Evolutionary conservation across 805 yeast species (phyloP), one percentile per base, ranked within the genome.

Genomic region (Saccharomycopsis malanga): DNA sequence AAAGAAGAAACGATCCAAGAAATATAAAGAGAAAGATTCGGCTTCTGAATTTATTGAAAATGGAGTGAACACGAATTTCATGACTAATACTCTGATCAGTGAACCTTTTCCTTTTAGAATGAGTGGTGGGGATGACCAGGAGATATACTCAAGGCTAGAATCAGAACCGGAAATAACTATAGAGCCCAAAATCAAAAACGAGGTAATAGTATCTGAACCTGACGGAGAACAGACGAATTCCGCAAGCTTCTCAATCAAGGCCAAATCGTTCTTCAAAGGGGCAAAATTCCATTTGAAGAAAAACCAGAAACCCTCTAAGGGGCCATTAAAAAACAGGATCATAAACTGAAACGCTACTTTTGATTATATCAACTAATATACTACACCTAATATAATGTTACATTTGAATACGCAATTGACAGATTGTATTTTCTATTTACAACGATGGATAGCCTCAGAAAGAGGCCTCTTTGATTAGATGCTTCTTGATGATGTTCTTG

Each of bases 401-500:
- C n/a, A n/a, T n/a, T n/a, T n/a, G n/a, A n/a, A n/a, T n/a, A n/a
- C n/a, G n/a, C n/a, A n/a, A n/a, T n/a, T n/a, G n/a, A n/a, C n/a
- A n/a, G n/a, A n/a, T n/a, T n/a, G n/a, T n/a, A n/a, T n/a, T n/a
- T n/a, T n/a, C n/a, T n/a, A n/a, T n/a, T n/a, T n/a, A n/a, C n/a
- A n/a, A n/a, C n/a, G n/a, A n/a, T n/a, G n/a, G n/a, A n/a, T n/a
- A n/a, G n/a, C n/a, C n/a, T n/a, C n/a, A n/a, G n/a, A n/a, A n/a
- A n/a, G n/a, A n/a, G n/a, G 36, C 36, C 29, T 55, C 53, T 34
- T 69, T 66, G 55, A 74, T 65, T 23, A 79, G 66, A 61, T 73
- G 81, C 64, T 83, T 85, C 60, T 87, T 74, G 56, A 85, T 63
- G 39, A 86, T 64, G 62, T 88, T 88, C 68, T 84, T 86, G 59